A percentile compares a stretch with the other conserved stretches of the same genome.
These are phyloP conservation scores for Huntiella savannae DNA, from an alignment of 2,329 filamentous ascomycete species.

Conservation along the genomic window DNA sequence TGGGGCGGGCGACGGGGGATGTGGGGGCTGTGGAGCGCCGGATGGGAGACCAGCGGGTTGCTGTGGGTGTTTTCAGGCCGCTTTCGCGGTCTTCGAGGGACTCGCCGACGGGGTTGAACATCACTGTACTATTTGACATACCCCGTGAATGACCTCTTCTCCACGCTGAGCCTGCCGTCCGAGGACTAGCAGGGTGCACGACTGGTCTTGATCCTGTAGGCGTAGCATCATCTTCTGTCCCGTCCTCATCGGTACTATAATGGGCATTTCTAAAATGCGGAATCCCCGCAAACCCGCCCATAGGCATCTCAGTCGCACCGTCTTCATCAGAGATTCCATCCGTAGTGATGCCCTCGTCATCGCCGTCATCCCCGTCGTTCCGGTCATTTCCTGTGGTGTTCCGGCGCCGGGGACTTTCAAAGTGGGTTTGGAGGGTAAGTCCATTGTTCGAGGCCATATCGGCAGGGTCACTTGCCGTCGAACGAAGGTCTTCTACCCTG, in stretches of 20 bases:
- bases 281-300: not conserved
- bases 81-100: conserved; percentile 21
- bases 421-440: conserved; percentile 14
- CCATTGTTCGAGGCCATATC: conserved; percentile 38
- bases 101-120: conserved; percentile 49
- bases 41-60: conserved; percentile 27
- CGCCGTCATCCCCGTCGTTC: conserved; percentile 60
- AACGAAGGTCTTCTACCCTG: conserved; percentile 36
- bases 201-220: conserved; percentile 25
- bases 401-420: conserved; percentile 6
- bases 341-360: conserved; percentile 43
- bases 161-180: no score
- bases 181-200: no score
- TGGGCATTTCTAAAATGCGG: not conserved
- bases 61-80: conserved; percentile 21
- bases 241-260: conserved; percentile 16
- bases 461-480: conserved; percentile 43
- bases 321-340: conserved; percentile 15
- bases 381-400: conserved; percentile 29
- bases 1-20: conserved; percentile 34
- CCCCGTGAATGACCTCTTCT: conserved; percentile 44
- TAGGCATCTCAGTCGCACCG: no score
- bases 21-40: conserved; percentile 17
- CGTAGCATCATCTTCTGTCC: conserved; percentile 37
- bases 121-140: conserved; percentile 61